Percentiles rank a stretch among this genome's conserved stretches.
Conservation (phyloP, 2,329 filamentous ascomycete genomes). For the Diaporthe citriasiana region DNA sequence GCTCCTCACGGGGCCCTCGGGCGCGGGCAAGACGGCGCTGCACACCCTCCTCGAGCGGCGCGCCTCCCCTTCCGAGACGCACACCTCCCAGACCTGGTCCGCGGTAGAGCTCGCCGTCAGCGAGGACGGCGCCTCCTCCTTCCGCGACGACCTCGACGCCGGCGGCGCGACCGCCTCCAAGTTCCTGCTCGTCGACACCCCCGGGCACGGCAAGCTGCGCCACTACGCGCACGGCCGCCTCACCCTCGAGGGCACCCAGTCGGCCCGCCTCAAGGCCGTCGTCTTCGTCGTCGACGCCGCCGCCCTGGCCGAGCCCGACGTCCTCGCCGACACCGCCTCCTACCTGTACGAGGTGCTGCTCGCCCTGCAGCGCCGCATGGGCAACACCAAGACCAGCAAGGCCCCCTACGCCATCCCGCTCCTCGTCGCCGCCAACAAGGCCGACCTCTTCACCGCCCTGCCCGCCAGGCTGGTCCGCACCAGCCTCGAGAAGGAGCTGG, state of each 20-base stretch:
- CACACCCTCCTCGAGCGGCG: slow-evolving; percentile 79
- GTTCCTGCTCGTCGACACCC: slow-evolving; percentile 88
- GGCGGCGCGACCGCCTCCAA: slow-evolving; percentile 71
- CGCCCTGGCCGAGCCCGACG: slow-evolving; percentile 70
- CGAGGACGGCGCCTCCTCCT: slow-evolving; percentile 61
- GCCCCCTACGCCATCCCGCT: slow-evolving; percentile 76
- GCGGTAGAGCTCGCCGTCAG: slow-evolving; percentile 69
- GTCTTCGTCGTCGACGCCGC: slow-evolving; percentile 93
- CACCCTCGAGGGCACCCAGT: slow-evolving; percentile 49
- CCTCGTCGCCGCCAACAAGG: slow-evolving; percentile 92
- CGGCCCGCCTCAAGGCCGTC: slow-evolving; percentile 74
- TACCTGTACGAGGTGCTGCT: slow-evolving; percentile 95
- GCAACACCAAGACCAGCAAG: slow-evolving; percentile 58
- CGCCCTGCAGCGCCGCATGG: slow-evolving; percentile 77
- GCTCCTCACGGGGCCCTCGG: slow-evolving; percentile 84
- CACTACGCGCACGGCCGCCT: slow-evolving; percentile 73
- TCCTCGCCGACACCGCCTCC: slow-evolving; percentile 79
- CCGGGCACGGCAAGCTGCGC: slow-evolving; percentile 95
- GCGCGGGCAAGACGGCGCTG: slow-evolving; percentile 89
- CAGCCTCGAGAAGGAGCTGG: slow-evolving; percentile 84
- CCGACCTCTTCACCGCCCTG: slow-evolving; percentile 93
- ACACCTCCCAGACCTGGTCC: slow-evolving; percentile 67
- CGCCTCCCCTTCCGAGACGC: slow-evolving; percentile 60
- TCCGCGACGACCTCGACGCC: slow-evolving; percentile 69
- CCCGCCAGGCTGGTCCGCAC: slow-evolving; percentile 82